These are phyloP conservation scores for Paramyrothecium roridum DNA, from an alignment of 2,329 filamentous ascomycete species.

Conservation along the genomic window DNA sequence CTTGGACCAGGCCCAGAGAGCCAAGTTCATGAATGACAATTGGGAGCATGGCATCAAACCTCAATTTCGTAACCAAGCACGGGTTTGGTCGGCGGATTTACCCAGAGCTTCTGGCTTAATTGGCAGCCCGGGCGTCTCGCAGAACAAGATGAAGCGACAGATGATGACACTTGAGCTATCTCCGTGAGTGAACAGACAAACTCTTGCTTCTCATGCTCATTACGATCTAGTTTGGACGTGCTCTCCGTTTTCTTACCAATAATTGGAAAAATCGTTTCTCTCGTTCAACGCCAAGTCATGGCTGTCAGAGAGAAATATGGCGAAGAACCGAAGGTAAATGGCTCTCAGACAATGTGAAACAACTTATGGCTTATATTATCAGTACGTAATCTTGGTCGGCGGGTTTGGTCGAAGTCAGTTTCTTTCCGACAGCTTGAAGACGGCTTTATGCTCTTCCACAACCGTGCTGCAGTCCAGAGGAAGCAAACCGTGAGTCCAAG, in stretches of 20 bases:
- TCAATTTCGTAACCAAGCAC: constrained; percentile 13
- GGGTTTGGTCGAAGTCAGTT: constrained; percentile 32
- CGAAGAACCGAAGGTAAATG: constrained; percentile 19
- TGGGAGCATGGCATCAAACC: constrained; percentile 28
- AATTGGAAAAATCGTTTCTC: constrained; percentile 7
- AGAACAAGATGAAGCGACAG: constrained; percentile 4
- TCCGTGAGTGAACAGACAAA: neutral
- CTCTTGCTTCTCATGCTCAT: no score
- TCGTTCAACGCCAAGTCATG: constrained; percentile 20
- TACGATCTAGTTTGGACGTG: constrained; percentile 15
- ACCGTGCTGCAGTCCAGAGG: constrained; percentile 26
- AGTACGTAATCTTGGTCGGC: constrained; percentile 36
- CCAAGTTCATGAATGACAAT: constrained; percentile 15
- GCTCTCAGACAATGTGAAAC: neutral
- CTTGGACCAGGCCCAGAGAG: neutral
- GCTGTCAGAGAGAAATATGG: constrained; percentile 11
- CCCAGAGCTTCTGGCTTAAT: constrained; percentile 5
- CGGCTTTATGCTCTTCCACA: neutral
- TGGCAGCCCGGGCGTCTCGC: neutral
- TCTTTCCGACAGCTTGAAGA: constrained; percentile 16
- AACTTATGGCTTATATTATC: neutral
- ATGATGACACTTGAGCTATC: constrained; percentile 4
- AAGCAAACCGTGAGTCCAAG: constrained; percentile 26
- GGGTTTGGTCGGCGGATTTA: constrained; percentile 10
- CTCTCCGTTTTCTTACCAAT: constrained; percentile 16